Base-by-base conservation (phyloP, 2,329 filamentous ascomycete species). In the Stylonectria norvegica region DNA sequence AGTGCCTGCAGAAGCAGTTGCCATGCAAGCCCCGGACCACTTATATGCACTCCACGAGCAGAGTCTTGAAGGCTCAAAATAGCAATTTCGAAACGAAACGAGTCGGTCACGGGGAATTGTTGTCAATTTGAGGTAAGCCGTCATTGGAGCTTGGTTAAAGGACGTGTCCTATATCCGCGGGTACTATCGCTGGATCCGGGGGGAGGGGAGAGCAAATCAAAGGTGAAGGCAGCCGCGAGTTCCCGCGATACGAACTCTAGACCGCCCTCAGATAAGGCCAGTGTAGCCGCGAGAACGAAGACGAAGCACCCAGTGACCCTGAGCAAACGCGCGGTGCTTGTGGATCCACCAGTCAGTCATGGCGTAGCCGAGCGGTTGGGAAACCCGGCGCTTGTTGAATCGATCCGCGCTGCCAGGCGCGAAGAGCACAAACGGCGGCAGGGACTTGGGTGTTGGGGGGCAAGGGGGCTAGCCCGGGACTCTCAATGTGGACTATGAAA, bases 351-450 rank as follows among this genome's bases (percentile, higher is more conserved):
- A 39, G 34, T 33, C 32, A 32, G 29, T 40, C 29, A 34, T 38
- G 43, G 36, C 33, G 45, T 55, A 53, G 44, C 46, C 53, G 48
- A 55, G 51, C 40, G 44, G 48, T 47, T 38, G 33, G 38, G 32
- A 39, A 43, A 29, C 41, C 38, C 8, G 46, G 53, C 44, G 53
- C 53, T 55, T 57, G 41, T 41, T 47, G 40, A 42, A 43, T 47
- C 37, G 39, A 43, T 43, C 40, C 14, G 43, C 23, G 23, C 39
- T 18, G 23, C 20, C 22, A 34, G 36, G 40, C 41, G 22, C 34
- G 36, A 34, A 31, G 34, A 48, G 31, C 30, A 33, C 42, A 50
- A 40, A 34, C 25, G 20, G 30, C 11, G 39, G 35, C 46, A 56
- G 44, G 53, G 48, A 35, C 16, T 34, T 34, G 42, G 38, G 28